Conservation (phyloP, 768 basidiomycete genomes). For the Gyrodon lividus region DNA sequence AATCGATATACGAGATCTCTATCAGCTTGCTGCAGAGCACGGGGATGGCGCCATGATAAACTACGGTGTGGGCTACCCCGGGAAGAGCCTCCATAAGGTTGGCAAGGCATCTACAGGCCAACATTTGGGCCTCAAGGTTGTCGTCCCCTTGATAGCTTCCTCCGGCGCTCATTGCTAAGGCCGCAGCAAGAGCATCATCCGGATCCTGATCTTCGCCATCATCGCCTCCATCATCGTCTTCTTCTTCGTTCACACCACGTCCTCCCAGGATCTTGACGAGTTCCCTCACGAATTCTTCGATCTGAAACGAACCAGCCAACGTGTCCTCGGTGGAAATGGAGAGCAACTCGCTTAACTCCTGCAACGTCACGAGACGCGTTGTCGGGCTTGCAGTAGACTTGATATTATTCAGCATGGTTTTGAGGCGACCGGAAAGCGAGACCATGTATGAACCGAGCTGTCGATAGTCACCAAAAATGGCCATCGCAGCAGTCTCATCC, state of each 20-base stretch:
- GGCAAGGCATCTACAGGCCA: constrained; percentile 94
- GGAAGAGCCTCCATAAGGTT: constrained; percentile 99
- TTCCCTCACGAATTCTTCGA: constrained; percentile 89
- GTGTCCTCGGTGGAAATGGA: constrained; percentile 98
- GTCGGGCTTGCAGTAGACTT: constrained; percentile 81
- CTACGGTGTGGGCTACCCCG: constrained; percentile 94
- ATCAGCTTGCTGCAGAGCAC: constrained; percentile 96
- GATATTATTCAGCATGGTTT: constrained; percentile 88
- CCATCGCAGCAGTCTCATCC: constrained; percentile 72
- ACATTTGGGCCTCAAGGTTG: constrained; percentile 89
- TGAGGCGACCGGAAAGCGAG: constrained; percentile 82
- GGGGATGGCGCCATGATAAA: constrained; percentile 97
- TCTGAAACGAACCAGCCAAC: constrained; percentile 91
- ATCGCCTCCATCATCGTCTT: constrained; percentile 70
- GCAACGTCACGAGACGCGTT: constrained; percentile 83
- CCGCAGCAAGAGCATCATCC: constrained; percentile 86
- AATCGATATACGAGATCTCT: constrained; percentile 96
- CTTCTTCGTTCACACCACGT: constrained; percentile 66
- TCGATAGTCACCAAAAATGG: constrained; percentile 84
- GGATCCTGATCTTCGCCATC: constrained; percentile 65
- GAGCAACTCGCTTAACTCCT: constrained; percentile 92
- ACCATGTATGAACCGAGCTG: constrained; percentile 92
- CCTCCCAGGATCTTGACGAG: constrained; percentile 89
- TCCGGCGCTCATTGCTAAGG: constrained; percentile 77
- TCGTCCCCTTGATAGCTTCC: constrained; percentile 74